Percentiles rank a stretch among this genome's conserved stretches.
phyloP scores from a whole-genome alignment of 768 basidiomycete species.

The Leccinum variicolor region DNA sequence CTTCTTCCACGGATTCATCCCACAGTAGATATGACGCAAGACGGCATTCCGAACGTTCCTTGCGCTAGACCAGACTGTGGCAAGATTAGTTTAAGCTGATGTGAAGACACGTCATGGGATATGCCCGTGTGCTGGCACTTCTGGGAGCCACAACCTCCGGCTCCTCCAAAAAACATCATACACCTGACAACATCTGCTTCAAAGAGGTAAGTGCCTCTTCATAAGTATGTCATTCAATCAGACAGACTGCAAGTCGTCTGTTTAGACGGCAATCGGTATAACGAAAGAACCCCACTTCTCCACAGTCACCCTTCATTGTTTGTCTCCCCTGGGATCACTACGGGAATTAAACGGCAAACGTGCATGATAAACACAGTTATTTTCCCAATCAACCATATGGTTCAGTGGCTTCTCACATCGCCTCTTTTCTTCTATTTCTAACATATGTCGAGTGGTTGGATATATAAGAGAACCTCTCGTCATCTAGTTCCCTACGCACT shows the following conservation, averaged over 20 bases:
- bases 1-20: not conserved
- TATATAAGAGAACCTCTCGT: slow-evolving; percentile 3
- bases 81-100: not conserved
- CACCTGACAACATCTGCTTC: not conserved
- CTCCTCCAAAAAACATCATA: not conserved
- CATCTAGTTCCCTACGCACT: not conserved
- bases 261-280: not conserved
- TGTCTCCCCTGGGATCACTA: not conserved
- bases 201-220: not conserved
- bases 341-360: slow-evolving; percentile 11
- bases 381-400: not conserved
- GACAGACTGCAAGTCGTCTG: not conserved
- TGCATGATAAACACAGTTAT: not conserved
- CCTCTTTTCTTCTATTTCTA: not conserved
- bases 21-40: not conserved
- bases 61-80: not conserved
- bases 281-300: not conserved
- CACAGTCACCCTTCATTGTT: not conserved
- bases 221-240: too few species aligned
- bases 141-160: not conserved
- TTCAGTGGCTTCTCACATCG: not conserved
- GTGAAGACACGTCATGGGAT: not conserved
- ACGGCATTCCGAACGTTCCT: slow-evolving; percentile 3
- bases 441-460: not conserved
- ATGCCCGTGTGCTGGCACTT: slow-evolving; percentile 4